These are phyloP conservation scores for Apostasia shenzhenica DNA, from an alignment of 106 monocot genomes.

Conservation along the genomic window DNA sequence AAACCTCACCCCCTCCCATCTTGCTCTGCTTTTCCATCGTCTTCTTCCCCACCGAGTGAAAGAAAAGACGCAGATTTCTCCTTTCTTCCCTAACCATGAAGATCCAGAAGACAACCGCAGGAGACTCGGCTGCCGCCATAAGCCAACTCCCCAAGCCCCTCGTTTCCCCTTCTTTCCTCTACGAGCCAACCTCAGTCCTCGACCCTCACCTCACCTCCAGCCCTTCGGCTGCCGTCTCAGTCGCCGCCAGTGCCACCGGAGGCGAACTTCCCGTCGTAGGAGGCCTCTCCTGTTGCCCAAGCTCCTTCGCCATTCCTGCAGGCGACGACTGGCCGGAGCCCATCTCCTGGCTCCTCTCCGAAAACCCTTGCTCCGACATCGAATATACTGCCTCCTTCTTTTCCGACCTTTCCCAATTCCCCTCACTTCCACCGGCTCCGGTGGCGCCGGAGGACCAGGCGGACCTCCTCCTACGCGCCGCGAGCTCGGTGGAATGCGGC, in stretches of 20 bases:
- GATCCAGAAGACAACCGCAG: conserved; percentile 8
- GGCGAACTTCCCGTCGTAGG: neutral
- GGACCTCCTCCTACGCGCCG: conserved; percentile 45
- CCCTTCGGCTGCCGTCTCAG: conserved; percentile 24
- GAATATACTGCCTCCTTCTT: conserved; percentile 5
- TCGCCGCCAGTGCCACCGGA: conserved; percentile 1
- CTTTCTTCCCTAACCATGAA: conserved; percentile 3
- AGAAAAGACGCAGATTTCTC: neutral
- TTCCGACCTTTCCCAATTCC: neutral
- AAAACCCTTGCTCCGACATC: conserved; percentile 2
- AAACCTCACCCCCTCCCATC: neutral
- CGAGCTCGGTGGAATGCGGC: conserved; percentile 34
- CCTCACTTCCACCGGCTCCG: neutral
- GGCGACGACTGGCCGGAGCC: conserved; percentile 36
- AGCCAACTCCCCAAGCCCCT: neutral
- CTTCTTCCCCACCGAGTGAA: neutral
- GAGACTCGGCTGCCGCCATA: neutral
- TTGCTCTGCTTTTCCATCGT: neutral
- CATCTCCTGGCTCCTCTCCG: conserved; percentile 25
- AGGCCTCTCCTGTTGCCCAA: conserved; percentile 5
- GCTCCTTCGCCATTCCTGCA: neutral
- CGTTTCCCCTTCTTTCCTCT: conserved; percentile 11
- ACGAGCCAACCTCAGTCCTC: conserved; percentile 85
- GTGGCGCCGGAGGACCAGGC: conserved; percentile 17
- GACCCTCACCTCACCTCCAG: conserved; percentile 59